phyloP scores from a whole-genome alignment of 2,329 filamentous ascomycete genomes.

The Metarhizium album region DNA sequence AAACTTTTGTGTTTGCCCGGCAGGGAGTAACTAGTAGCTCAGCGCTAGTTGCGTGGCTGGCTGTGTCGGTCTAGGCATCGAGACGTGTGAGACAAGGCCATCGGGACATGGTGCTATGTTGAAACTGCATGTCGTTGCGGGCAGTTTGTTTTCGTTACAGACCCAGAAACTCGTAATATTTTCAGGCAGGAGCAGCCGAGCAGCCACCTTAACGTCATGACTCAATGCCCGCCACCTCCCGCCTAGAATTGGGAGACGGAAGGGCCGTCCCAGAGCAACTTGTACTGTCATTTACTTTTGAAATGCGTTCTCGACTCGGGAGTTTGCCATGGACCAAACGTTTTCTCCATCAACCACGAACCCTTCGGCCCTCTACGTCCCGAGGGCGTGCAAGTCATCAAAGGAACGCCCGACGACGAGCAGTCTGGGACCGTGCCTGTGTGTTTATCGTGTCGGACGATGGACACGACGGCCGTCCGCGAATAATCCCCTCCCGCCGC shows the following conservation, averaged over 20 bases:
- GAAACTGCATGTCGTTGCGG: not conserved
- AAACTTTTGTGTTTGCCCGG: not conserved
- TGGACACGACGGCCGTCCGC: not conserved
- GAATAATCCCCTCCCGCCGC: not conserved
- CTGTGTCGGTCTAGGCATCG: not conserved
- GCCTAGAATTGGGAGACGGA: no score
- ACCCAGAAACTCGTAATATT: not conserved
- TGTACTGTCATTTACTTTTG: not conserved
- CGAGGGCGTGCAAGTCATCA: not conserved
- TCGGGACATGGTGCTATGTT: not conserved
- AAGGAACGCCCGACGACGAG: not conserved
- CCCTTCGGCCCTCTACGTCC: not conserved
- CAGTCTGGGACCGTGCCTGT: constrained; percentile 1
- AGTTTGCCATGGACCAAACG: no score
- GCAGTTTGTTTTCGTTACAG: no score
- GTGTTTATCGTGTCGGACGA: not conserved
- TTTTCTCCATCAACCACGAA: not conserved
- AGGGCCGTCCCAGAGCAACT: not conserved
- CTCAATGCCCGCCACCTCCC: no score
- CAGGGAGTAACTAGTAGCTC: not conserved
- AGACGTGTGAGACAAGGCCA: no score
- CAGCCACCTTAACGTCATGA: no score
- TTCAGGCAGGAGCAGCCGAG: not conserved
- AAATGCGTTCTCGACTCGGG: not conserved
- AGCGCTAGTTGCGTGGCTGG: not conserved